These are phyloP conservation scores for Ogataea pini DNA, from an alignment of 805 yeast genomes.

Conservation along the genomic window DNA sequence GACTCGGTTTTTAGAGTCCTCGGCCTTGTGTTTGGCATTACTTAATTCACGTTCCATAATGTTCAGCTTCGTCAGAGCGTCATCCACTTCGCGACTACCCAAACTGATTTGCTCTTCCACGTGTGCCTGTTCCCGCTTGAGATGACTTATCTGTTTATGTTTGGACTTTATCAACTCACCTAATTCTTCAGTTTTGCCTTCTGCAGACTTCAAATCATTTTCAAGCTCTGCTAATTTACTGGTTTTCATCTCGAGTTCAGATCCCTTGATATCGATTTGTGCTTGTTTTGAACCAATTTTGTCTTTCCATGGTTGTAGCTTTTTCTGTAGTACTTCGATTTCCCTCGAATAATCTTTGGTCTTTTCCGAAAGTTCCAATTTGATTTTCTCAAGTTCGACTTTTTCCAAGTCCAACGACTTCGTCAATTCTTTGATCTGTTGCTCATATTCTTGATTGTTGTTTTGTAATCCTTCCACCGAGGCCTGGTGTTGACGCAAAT, in stretches of 20 bases:
- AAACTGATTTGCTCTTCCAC: conserved; percentile 53
- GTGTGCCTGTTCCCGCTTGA: conserved; percentile 50
- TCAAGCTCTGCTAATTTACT: conserved; percentile 46
- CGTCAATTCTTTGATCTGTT: conserved; percentile 48
- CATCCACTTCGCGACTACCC: conserved; percentile 58
- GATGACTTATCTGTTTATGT: conserved; percentile 45
- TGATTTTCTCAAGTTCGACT: conserved; percentile 57
- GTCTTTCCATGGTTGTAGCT: conserved; percentile 82
- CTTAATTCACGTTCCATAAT: conserved; percentile 55
- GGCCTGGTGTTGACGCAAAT: conserved; percentile 45
- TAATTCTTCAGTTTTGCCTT: conserved; percentile 42
- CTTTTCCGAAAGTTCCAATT: conserved; percentile 66
- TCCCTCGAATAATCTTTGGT: conserved; percentile 68
- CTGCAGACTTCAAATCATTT: conserved; percentile 45
- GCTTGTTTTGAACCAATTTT: conserved; percentile 63
- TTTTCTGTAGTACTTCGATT: conserved; percentile 61
- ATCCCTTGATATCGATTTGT: conserved; percentile 61
- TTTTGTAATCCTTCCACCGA: conserved; percentile 47
- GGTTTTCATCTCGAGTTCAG: conserved; percentile 61
- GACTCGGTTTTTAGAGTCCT: conserved; percentile 64
- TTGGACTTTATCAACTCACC: conserved; percentile 41
- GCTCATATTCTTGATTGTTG: conserved; percentile 45
- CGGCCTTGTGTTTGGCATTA: conserved; percentile 57
- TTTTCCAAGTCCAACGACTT: conserved; percentile 53
- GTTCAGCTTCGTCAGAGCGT: conserved; percentile 51